Base-by-base conservation (phyloP, 2,329 filamentous ascomycete genomes). In the Xylaria sp. region DNA sequence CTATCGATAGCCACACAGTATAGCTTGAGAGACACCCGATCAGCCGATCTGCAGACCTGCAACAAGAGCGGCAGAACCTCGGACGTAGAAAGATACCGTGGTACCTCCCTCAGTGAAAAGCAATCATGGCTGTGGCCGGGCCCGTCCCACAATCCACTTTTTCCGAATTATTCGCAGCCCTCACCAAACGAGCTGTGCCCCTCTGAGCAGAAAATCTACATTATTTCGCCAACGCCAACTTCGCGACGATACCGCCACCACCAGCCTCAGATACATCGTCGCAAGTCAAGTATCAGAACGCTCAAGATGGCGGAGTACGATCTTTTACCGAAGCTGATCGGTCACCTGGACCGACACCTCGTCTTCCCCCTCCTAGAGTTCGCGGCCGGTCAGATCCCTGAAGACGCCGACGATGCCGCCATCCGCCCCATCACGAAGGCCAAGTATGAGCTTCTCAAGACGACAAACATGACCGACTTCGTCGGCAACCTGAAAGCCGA, bases 401-500 rank as follows among this genome's bases (percentile, higher is more conserved):
- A 92, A 69, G 84, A 86, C 65, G 83, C 82, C 68, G 79, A 84
- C 56, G 77, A 78, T 58, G 75, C 71, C 38, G 76, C 82, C 74
- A 76, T 83, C 51, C 80, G 80, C 67, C 87, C 92, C 73, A 87
- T 96, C 67, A 88, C 88, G 60, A 85, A 89, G 71, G 87, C 92
- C 67, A 96, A 96, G 76, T 96, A 93, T 74, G 88, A 93, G 77
- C 86, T 99, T 54, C 86, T 99, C 65, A 93, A 96, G 79, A 88
- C 92, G 74, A 97, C 94, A 69, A 97, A 97, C 82, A 99, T 99
- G 94, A 94, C 89, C 69, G 94, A 99, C 76, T 99, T 96, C 73
- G 91, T 97, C 50, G 92, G 92, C 70, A 90, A 88, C 69, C 80
- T 99, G 64, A 91, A 96, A 81, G 89, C 90, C 72, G 90, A 97